A percentile compares a stretch with the other conserved stretches of the same genome.
Evolutionary conservation across 2,329 filamentous ascomycete species (phyloP).

Genomic region (Shiraia sp.): DNA sequence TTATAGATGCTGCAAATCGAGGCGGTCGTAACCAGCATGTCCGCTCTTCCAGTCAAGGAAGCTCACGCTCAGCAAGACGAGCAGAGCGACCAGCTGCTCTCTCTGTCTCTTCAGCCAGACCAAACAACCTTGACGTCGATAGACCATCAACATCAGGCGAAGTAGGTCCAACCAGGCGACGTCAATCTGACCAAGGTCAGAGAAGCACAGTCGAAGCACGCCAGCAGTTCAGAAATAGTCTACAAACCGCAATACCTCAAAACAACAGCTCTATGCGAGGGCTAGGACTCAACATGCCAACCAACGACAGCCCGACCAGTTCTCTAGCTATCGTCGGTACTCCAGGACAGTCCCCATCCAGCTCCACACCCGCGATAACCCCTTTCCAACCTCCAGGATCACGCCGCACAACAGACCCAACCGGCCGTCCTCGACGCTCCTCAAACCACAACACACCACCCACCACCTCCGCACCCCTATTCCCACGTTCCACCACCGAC

Average conservation of each 20-base stretch:
- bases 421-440: conserved; percentile 20
- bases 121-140: conserved; percentile 60
- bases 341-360: conserved; percentile 20
- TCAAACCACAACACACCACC: conserved; percentile 35
- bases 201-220: conserved; percentile 47
- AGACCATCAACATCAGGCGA: conserved; percentile 32
- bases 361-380: conserved; percentile 16
- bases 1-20: conserved; percentile 48
- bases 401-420: conserved; percentile 39
- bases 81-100: conserved; percentile 32
- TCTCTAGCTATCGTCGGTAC: conserved; percentile 28
- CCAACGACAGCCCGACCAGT: conserved; percentile 32
- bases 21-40: conserved; percentile 34
- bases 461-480: conserved; percentile 19
- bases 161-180: conserved; percentile 32
- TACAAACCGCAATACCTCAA: conserved; percentile 29
- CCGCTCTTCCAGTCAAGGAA: conserved; percentile 55
- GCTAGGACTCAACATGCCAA: conserved; percentile 28
- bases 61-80: conserved; percentile 44
- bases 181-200: conserved; percentile 49
- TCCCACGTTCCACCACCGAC: conserved; percentile 38
- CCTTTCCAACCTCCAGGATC: conserved; percentile 23
- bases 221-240: conserved; percentile 36
- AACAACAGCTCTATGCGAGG: conserved; percentile 35
- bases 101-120: conserved; percentile 39